Base-by-base conservation (phyloP, 2,329 filamentous ascomycete species). In the Metarhizium anisopliae region DNA sequence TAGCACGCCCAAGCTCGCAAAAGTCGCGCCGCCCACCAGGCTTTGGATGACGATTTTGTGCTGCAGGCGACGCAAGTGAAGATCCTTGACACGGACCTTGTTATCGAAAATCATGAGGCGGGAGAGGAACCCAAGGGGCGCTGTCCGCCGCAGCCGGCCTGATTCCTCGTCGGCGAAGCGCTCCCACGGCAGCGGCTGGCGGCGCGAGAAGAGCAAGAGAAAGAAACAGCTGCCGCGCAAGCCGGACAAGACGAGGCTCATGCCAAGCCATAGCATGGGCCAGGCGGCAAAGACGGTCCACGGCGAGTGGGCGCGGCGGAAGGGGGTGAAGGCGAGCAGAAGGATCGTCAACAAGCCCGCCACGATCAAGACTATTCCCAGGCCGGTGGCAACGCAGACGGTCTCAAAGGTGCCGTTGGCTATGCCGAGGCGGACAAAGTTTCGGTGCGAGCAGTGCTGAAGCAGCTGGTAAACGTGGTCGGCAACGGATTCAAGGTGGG, bases 361-460 rank as follows among this genome's bases (percentile, higher is more conserved):
- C 11, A 68, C 3, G 4, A 73, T 73, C 29, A 72, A 66, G n/a
- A 65, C 64, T 36, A 76, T 72, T 6, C 75, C 75, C 7, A 77
- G 63, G 1, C 68, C 61, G 1, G 74, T 77, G 2, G 74, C 74
- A 35, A 75, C 70, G 65, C 75, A 78, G 11, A 77, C 60, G 2
- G 76, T 77, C 64, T 77, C 75, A 53, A 76, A 74, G 2, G 75
- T 77, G 42, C 76, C 76, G 62, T 77, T 80, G 62, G 73, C 77
- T 38, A 81, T 74, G 57, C 78, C 80, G 6, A 83, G 70, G 43
- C 78, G 75, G 50, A 81, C 69, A 60, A 83, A 77, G 63, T 76
- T 74, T 54, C 76, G 70, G 61, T 77, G 70, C 20, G 75, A 78
- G 67, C 76, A 77, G 63, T 74, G 76, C 56, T 70, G 71, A 18